These are phyloP conservation scores for Colletotrichum acutatum DNA, from an alignment of 2,329 filamentous ascomycete species.

Conservation along the genomic window DNA sequence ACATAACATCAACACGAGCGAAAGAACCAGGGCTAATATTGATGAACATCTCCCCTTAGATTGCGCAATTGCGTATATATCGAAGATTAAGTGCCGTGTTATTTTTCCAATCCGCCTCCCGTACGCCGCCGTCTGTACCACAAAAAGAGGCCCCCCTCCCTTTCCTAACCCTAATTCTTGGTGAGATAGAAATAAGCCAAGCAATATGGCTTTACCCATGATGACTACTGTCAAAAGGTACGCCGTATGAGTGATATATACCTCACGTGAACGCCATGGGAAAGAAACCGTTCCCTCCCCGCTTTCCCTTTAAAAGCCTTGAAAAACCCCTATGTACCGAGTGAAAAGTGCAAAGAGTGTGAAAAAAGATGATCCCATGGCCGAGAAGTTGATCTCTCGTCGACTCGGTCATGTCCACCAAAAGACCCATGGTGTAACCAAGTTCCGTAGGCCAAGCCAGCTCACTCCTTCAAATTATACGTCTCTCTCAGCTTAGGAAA, in stretches of 20 bases:
- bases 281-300: not conserved
- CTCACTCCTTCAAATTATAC: conserved; percentile 49
- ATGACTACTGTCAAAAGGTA: not conserved
- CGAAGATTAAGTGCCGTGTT: not conserved
- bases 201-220: not conserved
- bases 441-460: not conserved
- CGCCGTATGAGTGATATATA: not conserved
- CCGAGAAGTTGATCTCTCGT: not conserved
- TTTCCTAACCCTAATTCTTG: not conserved
- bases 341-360: not conserved
- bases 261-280: not conserved
- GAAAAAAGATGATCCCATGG: not conserved
- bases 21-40: too few species aligned
- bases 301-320: not conserved
- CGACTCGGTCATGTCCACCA: not conserved
- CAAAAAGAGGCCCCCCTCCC: not conserved
- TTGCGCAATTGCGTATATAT: too few species aligned
- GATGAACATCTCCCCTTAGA: too few species aligned
- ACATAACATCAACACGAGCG: conserved; percentile 24
- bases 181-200: not conserved
- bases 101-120: not conserved
- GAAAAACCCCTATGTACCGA: not conserved
- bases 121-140: not conserved
- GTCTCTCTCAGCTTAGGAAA: conserved; percentile 68
- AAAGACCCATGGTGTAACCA: too few species aligned